Base-by-base conservation (phyloP, 139 green algal species). In the Chlamydomonas eustigma region DNA sequence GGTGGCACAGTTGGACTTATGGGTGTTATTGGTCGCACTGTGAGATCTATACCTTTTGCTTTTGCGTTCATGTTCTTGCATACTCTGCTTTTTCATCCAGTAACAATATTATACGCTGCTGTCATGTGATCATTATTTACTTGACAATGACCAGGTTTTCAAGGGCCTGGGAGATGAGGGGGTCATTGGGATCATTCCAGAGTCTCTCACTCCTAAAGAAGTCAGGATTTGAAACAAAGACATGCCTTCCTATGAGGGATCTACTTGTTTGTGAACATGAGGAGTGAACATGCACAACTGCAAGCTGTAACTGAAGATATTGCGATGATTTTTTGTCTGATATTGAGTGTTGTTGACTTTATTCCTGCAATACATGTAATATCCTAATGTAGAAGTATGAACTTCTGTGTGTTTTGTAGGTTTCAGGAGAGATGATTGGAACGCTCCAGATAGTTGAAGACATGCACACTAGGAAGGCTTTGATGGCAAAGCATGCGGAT, bases 181-280 rank as follows among this genome's bases (percentile, higher is more conserved):
- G 6, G 92, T 97, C 2, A 70, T 94, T n/a, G 92, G 92, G 4
- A 82, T 95, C 6, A 94, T 97, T 36, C 91, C 92, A 0, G 74
- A 83, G 24, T 84, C 83, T 4, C 83, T 85, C 8, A 63, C 76
- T 1, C 71, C 72, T 18, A 75, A 67, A 18, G 76, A 80, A 70
- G 73, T 77, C 37, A 0, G 73, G 0, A n/a, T 35, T 74, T n/a
- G n/a, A n/a, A n/a, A n/a, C n/a, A n/a, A n/a, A n/a, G n/a, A n/a
- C n/a, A n/a, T n/a, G n/a, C n/a, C n/a, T n/a, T n/a, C n/a, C n/a
- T n/a, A n/a, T n/a, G n/a, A n/a, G n/a, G n/a, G n/a, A n/a, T n/a
- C n/a, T n/a, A n/a, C n/a, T n/a, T n/a, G n/a, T n/a, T n/a, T n/a
- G n/a, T n/a, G n/a, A n/a, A n/a, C n/a, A n/a, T n/a, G n/a, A n/a